Evolutionary conservation across 2,329 filamentous ascomycete genomes (phyloP).

Genomic region (Ascochyta lentis): DNA sequence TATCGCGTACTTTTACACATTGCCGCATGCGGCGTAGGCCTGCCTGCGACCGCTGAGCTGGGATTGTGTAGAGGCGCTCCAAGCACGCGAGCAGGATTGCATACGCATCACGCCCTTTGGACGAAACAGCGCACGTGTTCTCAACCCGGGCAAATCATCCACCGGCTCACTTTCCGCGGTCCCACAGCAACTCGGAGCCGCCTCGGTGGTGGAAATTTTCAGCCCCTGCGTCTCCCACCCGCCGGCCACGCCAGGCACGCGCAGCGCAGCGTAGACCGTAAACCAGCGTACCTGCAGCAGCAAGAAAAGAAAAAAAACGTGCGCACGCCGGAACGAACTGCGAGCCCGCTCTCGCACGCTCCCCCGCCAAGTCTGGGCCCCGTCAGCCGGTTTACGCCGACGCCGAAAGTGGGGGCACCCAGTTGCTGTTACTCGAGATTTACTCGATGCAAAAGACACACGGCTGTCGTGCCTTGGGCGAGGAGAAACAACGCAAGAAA

Average conservation of each 20-base stretch:
- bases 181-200: conserved; percentile 2
- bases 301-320: background rate
- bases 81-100: conserved; percentile 6
- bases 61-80: conserved; percentile 4
- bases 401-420: background rate
- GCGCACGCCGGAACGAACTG: background rate
- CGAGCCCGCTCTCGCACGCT: background rate
- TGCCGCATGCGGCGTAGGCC: conserved; percentile 4
- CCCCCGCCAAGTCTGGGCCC: background rate
- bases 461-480: background rate
- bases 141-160: background rate
- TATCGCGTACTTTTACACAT: conserved; percentile 1
- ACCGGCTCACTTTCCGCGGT: background rate
- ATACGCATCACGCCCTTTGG: background rate
- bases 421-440: conserved; percentile 14
- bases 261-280: background rate
- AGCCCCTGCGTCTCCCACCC: background rate
- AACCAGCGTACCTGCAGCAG: conserved; percentile 10
- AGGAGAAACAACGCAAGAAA: background rate
- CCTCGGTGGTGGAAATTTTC: conserved; percentile 15
- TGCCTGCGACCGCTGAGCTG: conserved; percentile 1
- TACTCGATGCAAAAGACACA: conserved; percentile 14
- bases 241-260: no score
- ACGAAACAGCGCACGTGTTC: background rate
- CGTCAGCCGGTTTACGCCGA: conserved; percentile 9